phyloP scores from a whole-genome alignment of 2,329 filamentous ascomycete genomes.

The Escovopsis sp. region DNA sequence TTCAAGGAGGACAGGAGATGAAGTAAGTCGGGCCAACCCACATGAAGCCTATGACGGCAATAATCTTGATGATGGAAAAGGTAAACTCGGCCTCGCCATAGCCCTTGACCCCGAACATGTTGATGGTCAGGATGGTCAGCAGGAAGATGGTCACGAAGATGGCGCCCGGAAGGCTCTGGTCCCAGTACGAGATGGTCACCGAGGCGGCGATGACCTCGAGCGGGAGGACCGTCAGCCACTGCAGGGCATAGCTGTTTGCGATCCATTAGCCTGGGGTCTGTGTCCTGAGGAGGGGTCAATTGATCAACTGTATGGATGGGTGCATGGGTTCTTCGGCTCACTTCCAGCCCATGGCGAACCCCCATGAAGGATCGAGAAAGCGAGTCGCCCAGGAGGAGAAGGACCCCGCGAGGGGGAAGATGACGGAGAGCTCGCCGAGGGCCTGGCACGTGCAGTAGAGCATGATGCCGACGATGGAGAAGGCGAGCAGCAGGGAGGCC shows the following conservation, averaged over 20 bases:
- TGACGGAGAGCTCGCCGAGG: slow-evolving; percentile 77
- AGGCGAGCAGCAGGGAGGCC: slow-evolving; percentile 65
- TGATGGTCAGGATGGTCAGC: slow-evolving; percentile 60
- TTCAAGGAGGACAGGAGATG: too few species aligned
- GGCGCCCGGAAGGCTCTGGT: slow-evolving; percentile 45
- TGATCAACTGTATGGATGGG: too few species aligned
- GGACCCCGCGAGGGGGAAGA: slow-evolving; percentile 82
- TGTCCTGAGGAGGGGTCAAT: too few species aligned
- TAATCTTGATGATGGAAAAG: slow-evolving; percentile 74
- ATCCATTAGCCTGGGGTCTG: background rate
- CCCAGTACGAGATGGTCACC: slow-evolving; percentile 75
- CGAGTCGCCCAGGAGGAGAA: slow-evolving; percentile 87
- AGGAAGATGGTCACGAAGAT: slow-evolving; percentile 79
- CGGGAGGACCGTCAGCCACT: slow-evolving; percentile 75
- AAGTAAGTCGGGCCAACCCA: too few species aligned
- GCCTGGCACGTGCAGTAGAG: slow-evolving; percentile 86
- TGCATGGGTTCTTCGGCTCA: slow-evolving; percentile 25
- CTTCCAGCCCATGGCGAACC: slow-evolving; percentile 93
- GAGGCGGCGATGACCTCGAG: slow-evolving; percentile 79
- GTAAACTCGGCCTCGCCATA: slow-evolving; percentile 86
- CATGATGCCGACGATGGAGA: slow-evolving; percentile 68
- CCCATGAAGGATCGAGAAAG: slow-evolving; percentile 88
- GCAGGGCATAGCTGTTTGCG: slow-evolving; percentile 54
- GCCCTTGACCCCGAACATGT: slow-evolving; percentile 74
- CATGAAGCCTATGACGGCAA: slow-evolving; percentile 81